Base-by-base conservation (phyloP, 352 stramenopile genomes). In the Globisporangium lucens region DNA sequence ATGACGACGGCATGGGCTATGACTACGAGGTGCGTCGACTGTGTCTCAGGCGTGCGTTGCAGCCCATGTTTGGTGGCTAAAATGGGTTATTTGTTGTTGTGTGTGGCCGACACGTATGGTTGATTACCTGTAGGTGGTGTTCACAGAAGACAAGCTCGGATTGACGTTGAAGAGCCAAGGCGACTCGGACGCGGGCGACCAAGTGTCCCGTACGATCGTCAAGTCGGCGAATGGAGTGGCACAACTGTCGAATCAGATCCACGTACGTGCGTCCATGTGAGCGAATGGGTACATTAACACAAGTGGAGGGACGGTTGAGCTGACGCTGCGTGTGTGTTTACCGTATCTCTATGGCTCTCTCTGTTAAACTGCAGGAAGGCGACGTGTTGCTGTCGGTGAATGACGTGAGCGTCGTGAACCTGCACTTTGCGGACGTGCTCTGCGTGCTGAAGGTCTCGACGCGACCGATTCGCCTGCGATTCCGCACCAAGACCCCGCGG, bases 301-400 rank as follows among this genome's bases (percentile, higher is more conserved):
- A 17, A 51, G 17, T 51, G 17, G 43, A 51, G 17, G 17, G 43
- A 51, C 43, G 17, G 43, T 9, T 51, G 35, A 29, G 12, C 29
- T 59, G 29, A 9, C 10, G 36, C 29, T 58, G 22, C 3, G 51
- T 73, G 53, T 38, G 69, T 66, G 24, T 46, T 27, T 56, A 30
- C 24, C 24, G 24, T 20, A 56, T 49, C 24, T 29, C n/a, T 41
- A 52, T 17, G 52, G 15, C 49, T 27, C 59, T n/a, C 15, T 9
- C 1, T 49, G 3, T 49, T 49, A n/a, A 51, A 51, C 4, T 51
- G 17, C 10, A 93, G 85, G 82, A 93, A 75, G 85, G 83, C 6
- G 85, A 93, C 56, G 74, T 89, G 30, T 63, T 93, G 35, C 69
- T 89, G 46, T 89, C 83, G 0, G 80, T 93, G 49, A 91, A 93